Evolutionary conservation across 768 basidiomycete genomes (phyloP).

Genomic region (Lactarius sanguifluus): DNA sequence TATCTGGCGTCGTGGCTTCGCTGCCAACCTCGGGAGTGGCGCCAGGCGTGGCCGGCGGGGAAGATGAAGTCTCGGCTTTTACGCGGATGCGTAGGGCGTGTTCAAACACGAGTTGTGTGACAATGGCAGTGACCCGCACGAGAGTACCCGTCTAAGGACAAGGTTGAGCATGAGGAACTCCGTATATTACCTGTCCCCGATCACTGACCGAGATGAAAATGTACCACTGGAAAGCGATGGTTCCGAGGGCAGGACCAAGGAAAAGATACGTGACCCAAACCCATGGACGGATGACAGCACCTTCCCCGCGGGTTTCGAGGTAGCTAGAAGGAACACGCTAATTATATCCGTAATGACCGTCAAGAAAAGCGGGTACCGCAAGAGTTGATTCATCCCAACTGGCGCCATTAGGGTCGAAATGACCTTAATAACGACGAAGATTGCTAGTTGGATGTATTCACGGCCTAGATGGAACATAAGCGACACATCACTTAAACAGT

Average conservation of each 20-base stretch:
- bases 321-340: slow-evolving; percentile 42
- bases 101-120: slow-evolving; percentile 56
- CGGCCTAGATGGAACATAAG: slow-evolving; percentile 11
- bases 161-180: neutral
- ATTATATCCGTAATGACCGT: neutral
- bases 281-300: slow-evolving; percentile 58
- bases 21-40: slow-evolving; percentile 32
- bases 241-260: slow-evolving; percentile 45
- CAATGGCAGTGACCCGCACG: slow-evolving; percentile 45
- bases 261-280: slow-evolving; percentile 62
- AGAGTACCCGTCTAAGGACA: slow-evolving; percentile 37
- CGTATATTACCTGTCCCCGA: neutral
- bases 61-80: slow-evolving; percentile 40
- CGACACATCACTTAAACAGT: neutral
- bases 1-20: no score
- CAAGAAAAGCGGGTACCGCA: slow-evolving; percentile 31
- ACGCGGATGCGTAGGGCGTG: slow-evolving; percentile 55
- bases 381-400: slow-evolving; percentile 36
- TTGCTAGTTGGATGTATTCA: slow-evolving; percentile 25
- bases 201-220: slow-evolving; percentile 39
- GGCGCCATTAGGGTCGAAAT: slow-evolving; percentile 34
- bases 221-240: slow-evolving; percentile 55
- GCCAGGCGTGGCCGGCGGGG: slow-evolving; percentile 29
- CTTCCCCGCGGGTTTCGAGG: slow-evolving; percentile 53
- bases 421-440: slow-evolving; percentile 12